These are phyloP conservation scores for Eucalyptus cloeziana DNA, from an alignment of 345 rosid genomes.

Conservation along the genomic window DNA sequence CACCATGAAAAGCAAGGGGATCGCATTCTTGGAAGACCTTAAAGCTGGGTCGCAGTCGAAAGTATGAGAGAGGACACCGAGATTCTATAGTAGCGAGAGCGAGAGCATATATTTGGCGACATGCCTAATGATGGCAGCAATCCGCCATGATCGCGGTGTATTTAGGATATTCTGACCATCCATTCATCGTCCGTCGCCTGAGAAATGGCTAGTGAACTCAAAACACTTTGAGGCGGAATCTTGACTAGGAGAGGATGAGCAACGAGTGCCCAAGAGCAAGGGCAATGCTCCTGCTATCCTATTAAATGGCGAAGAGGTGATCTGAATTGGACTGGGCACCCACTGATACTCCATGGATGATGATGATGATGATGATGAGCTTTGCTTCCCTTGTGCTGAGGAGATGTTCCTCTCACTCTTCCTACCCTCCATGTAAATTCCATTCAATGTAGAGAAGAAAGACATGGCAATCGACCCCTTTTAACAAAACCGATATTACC, in stretches of 20 bases:
- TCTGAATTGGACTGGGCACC: not conserved
- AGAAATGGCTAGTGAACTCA: not conserved
- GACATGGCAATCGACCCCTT: not conserved
- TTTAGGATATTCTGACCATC: not conserved
- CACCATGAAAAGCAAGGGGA: slow-evolving; percentile 10
- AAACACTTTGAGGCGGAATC: not conserved
- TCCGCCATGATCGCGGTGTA: not conserved
- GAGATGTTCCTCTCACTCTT: not conserved
- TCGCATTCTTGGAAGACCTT: slow-evolving; percentile 15
- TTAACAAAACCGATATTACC: not conserved
- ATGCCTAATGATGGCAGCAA: not conserved
- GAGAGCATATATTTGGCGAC: not conserved
- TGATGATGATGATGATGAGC: not conserved
- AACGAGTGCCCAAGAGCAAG: not conserved
- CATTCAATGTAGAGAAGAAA: not conserved
- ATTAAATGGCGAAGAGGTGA: not conserved
- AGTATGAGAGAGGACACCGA: not conserved
- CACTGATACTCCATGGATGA: not conserved
- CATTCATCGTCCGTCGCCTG: not conserved
- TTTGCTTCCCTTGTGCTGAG: not conserved
- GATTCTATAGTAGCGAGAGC: not conserved
- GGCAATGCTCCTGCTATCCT: not conserved
- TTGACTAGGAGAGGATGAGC: not conserved
- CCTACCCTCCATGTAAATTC: not conserved
- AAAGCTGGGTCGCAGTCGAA: slow-evolving; percentile 17